Conservation (phyloP, 2,329 filamentous ascomycete species). For the Penicillium italicum region DNA sequence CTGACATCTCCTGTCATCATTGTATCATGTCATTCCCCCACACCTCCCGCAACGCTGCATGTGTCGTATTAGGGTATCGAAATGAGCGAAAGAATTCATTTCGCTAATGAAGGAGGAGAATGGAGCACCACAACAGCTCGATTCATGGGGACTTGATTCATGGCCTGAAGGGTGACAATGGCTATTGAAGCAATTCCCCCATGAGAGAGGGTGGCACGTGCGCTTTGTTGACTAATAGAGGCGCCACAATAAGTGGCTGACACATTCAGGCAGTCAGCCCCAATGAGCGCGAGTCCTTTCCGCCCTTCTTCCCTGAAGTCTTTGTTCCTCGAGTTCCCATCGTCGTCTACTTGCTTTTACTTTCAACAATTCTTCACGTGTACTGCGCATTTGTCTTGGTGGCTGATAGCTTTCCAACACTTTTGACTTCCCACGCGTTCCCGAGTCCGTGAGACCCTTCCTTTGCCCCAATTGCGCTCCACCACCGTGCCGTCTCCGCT, state of each 20-base stretch:
- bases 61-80: not conserved
- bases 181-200: slow-evolving; percentile 11
- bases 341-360: slow-evolving; percentile 3
- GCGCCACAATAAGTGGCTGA: slow-evolving; percentile 21
- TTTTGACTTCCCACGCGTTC: slow-evolving; percentile 17
- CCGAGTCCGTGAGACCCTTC: slow-evolving; percentile 20
- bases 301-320: slow-evolving; percentile 20
- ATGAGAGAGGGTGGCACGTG: slow-evolving; percentile 18
- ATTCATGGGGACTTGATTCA: slow-evolving; percentile 9
- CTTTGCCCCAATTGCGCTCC: slow-evolving; percentile 19
- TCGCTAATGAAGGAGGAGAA: not conserved
- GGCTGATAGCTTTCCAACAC: not conserved
- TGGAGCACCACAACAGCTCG: not conserved
- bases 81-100: slow-evolving; percentile 1
- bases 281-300: slow-evolving; percentile 24
- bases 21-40: slow-evolving; percentile 5
- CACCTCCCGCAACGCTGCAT: not conserved
- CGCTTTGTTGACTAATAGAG: slow-evolving; percentile 13
- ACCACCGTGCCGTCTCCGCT: slow-evolving; percentile 16
- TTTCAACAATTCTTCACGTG: not conserved
- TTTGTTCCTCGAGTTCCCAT: slow-evolving; percentile 8
- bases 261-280: slow-evolving; percentile 9
- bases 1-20: slow-evolving; percentile 24
- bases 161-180: slow-evolving; percentile 7
- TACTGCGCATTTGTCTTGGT: not conserved